These are phyloP conservation scores for Colletotrichum simmondsii DNA, from an alignment of 2,329 filamentous ascomycete genomes.

Conservation along the genomic window DNA sequence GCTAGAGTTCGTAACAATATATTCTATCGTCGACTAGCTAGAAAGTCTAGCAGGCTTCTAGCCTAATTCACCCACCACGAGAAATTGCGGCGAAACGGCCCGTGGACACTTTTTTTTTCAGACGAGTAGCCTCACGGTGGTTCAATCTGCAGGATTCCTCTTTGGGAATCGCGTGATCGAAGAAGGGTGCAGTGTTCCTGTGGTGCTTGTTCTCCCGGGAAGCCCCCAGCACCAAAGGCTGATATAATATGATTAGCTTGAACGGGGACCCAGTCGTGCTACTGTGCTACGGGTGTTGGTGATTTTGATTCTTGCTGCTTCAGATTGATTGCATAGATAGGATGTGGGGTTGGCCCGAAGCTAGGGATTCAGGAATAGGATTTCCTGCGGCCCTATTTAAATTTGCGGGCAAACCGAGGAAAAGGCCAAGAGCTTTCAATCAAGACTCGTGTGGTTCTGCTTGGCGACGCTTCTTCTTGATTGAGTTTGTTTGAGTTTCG, in stretches of 20 bases:
- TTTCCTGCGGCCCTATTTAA: background rate
- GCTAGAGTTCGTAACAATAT: background rate
- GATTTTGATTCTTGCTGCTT: conserved; percentile 4
- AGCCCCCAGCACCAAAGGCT: background rate
- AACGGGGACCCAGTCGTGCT: background rate
- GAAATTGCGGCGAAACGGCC: background rate
- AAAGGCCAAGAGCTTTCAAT: too few relatives aligned
- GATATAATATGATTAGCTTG: background rate
- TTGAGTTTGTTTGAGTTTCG: background rate
- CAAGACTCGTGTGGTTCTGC: background rate
- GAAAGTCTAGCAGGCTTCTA: background rate
- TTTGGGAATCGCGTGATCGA: background rate
- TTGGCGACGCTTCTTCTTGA: background rate
- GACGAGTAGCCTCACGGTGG: background rate
- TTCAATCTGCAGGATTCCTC: background rate
- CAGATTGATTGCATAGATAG: conserved; percentile 8
- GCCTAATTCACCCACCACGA: background rate
- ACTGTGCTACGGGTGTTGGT: background rate
- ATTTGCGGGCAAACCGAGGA: conserved; percentile 18
- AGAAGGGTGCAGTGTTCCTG: background rate
- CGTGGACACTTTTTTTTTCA: background rate
- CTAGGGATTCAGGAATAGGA: conserved; percentile 12
- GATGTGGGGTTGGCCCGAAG: background rate
- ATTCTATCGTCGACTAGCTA: background rate
- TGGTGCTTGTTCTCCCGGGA: background rate